Base-by-base conservation (phyloP, 192 early-diverging fungal species). In the Coemansia sp. region DNA sequence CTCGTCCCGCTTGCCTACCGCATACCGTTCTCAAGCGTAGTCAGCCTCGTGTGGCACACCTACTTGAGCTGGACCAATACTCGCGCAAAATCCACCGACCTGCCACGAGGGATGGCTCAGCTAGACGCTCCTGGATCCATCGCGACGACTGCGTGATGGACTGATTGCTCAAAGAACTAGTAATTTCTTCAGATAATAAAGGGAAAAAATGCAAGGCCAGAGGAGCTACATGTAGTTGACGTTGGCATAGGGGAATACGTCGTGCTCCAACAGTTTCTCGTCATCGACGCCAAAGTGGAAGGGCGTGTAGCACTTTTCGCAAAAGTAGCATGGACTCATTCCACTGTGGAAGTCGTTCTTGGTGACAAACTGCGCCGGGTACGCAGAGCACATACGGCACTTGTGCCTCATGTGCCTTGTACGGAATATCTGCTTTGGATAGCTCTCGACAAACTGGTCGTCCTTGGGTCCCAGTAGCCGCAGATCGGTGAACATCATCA, bases 11-110 rank as follows among this genome's bases (percentile, higher is more conserved):
- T 92, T n/a, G 67, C 71, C 14, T 89, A 86, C 63, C 79, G 90
- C 14, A 68, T 92, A 24, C 91, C 86, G 5, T 89, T 92, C 73
- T 86, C 86, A 15, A 89, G 88, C 66, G 65, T 78, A 9, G 74
- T 90, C 35, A 86, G 89, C 12, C 81, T 92, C 35, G 74, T 88
- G n/a, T 92, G 91, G 91, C 89, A 90, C 64, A 76, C 83, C 2
- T 92, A 91, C 59, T 64, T 92, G 40, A 87, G 91, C 68, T 89
- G 86, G 82, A 60, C 79, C 11, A 90, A 79, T 60, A 86, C 78
- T 24, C 68, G 49, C 3, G 38, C 59, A 11, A 58, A 57, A 27
- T 24, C 37, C 37, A 32, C 39, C 19, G 51, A 49, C 19, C 19
- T 37, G 0, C 35, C 36, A 12, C 7, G 56, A 32, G 35, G 31